These are phyloP conservation scores for Fistulinella cinereoalba DNA, from an alignment of 1,284 basidiomycete genomes.

Conservation along the genomic window DNA sequence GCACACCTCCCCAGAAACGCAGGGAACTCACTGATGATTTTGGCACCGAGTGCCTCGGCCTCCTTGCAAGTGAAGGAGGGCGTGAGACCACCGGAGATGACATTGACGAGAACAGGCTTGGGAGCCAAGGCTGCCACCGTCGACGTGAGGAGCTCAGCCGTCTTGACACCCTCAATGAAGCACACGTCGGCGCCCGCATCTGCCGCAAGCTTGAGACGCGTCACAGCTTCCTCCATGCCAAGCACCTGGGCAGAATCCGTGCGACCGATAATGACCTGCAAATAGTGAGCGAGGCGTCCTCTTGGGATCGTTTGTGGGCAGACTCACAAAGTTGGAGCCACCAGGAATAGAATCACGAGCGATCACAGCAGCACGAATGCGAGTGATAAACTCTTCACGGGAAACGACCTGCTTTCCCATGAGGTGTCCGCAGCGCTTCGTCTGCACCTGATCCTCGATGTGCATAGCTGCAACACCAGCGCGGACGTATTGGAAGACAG, in stretches of 20 bases:
- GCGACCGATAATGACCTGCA: conserved; percentile 72
- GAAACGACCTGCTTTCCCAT: conserved; percentile 77
- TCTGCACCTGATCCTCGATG: conserved; percentile 83
- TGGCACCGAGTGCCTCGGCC: conserved; percentile 67
- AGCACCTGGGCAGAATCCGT: conserved; percentile 80
- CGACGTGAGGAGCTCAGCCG: conserved; percentile 58
- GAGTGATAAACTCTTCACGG: conserved; percentile 69
- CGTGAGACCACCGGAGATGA: conserved; percentile 73
- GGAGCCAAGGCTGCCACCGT: conserved; percentile 68
- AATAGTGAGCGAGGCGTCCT: neutral
- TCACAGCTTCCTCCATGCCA: conserved; percentile 76
- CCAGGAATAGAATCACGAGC: conserved; percentile 71
- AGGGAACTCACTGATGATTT: conserved; percentile 63
- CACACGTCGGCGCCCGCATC: conserved; percentile 80
- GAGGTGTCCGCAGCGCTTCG: conserved; percentile 80
- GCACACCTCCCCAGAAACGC: neutral
- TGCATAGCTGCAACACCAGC: conserved; percentile 76
- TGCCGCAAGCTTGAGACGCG: conserved; percentile 66
- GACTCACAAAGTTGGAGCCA: conserved; percentile 61
- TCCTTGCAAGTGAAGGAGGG: conserved; percentile 68
- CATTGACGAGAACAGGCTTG: conserved; percentile 74
- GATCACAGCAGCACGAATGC: conserved; percentile 74
- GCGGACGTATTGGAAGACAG: conserved; percentile 66
- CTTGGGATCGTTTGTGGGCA: fast-evolving
- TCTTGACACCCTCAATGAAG: conserved; percentile 81